Conservation (phyloP, 139 green algal species). For the Nannochloris sp. region DNA sequence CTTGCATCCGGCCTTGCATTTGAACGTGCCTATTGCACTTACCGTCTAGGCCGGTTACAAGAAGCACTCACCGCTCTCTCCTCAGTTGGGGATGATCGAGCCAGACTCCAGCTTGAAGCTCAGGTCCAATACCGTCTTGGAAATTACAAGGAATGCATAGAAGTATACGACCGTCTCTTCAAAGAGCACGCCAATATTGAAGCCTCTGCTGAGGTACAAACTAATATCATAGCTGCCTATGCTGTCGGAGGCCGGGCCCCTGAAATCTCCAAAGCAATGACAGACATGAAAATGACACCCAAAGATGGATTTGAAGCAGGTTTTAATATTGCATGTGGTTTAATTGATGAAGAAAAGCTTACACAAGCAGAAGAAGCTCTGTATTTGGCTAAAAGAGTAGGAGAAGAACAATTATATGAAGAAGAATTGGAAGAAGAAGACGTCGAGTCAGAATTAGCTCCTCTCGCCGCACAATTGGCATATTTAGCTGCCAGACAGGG, state of each 20-base stretch:
- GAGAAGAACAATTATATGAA: constrained; percentile 77
- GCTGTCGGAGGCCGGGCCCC: constrained; percentile 45
- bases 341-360: constrained; percentile 45
- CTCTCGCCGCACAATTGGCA: constrained; percentile 70
- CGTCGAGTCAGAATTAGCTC: constrained; percentile 77
- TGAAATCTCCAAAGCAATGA: constrained; percentile 63
- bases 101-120: constrained; percentile 62
- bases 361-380: constrained; percentile 64
- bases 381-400: constrained; percentile 54
- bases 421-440: constrained; percentile 81
- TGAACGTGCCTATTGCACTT: constrained; percentile 84
- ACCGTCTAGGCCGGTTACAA: constrained; percentile 55
- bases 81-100: constrained; percentile 6
- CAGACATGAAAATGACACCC: constrained; percentile 47
- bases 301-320: constrained; percentile 69
- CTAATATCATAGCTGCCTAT: constrained; percentile 80
- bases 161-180: constrained; percentile 46
- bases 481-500: constrained; percentile 37
- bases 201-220: constrained; percentile 56
- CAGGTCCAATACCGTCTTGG: constrained; percentile 80
- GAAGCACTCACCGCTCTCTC: constrained; percentile 36
- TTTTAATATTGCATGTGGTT: constrained; percentile 75
- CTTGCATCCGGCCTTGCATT: constrained; percentile 37
- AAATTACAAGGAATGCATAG: constrained; percentile 42
- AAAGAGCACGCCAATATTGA: constrained; percentile 32